These are phyloP conservation scores for Fonsecaea monophora DNA, from an alignment of 2,329 filamentous ascomycete species.

Conservation along the genomic window DNA sequence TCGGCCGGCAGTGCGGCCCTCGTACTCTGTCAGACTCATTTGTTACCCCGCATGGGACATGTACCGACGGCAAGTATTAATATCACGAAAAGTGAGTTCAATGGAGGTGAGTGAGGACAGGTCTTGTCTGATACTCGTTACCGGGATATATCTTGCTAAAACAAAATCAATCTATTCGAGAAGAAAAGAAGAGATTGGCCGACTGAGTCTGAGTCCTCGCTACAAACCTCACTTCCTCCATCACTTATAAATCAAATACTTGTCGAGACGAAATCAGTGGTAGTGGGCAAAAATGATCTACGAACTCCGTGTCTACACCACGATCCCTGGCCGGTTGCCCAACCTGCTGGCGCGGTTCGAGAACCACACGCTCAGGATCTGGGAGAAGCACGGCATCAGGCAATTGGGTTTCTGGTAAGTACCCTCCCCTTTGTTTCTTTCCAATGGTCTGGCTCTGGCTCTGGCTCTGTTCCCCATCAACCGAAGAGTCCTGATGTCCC, in stretches of 20 bases:
- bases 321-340: conserved; percentile 22
- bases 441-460: too few relatives aligned
- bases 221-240: too few relatives aligned
- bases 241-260: too few relatives aligned
- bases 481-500: neutral
- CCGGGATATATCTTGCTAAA: too few relatives aligned
- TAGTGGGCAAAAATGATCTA: conserved; percentile 13
- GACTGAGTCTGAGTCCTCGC: too few relatives aligned
- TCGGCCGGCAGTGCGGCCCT: conserved; percentile 2
- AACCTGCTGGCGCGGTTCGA: conserved; percentile 25
- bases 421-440: too few relatives aligned
- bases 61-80: too few relatives aligned
- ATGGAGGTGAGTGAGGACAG: too few relatives aligned
- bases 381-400: conserved; percentile 26
- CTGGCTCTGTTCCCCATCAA: neutral
- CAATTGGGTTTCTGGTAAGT: conserved; percentile 34
- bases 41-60: neutral
- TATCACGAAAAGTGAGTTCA: too few relatives aligned
- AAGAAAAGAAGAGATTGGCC: neutral
- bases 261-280: too few relatives aligned
- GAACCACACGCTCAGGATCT: conserved; percentile 27
- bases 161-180: too few relatives aligned
- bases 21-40: neutral
- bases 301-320: conserved; percentile 26
- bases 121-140: too few relatives aligned